These are phyloP conservation scores for Backusella tarrabulga DNA, from an alignment of 192 early-diverging fungal genomes.

Conservation along the genomic window DNA sequence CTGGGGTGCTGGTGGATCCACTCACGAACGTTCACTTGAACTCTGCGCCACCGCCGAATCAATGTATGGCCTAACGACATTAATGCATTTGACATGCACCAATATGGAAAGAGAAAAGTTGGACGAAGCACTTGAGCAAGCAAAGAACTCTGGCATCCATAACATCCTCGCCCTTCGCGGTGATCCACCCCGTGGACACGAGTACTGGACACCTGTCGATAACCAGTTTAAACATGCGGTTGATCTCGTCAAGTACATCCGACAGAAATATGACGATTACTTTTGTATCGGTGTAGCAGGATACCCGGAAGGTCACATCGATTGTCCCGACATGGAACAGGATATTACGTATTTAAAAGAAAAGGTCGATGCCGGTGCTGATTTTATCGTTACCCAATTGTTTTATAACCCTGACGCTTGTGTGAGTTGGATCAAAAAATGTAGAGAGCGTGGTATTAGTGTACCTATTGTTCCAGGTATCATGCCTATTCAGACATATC, in stretches of 20 bases:
- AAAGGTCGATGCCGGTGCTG: constrained; percentile 80
- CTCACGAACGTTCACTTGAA: constrained; percentile 70
- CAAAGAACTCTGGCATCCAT: constrained; percentile 66
- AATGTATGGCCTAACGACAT: constrained; percentile 75
- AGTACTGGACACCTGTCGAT: constrained; percentile 72
- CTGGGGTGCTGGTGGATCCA: constrained; percentile 85
- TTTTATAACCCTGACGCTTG: constrained; percentile 80
- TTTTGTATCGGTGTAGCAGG: constrained; percentile 90
- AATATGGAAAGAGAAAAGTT: constrained; percentile 84
- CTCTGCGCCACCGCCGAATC: constrained; percentile 68
- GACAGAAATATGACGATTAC: constrained; percentile 73
- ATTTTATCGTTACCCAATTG: constrained; percentile 83
- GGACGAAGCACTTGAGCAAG: constrained; percentile 62
- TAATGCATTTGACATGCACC: constrained; percentile 89
- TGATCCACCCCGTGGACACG: constrained; percentile 79
- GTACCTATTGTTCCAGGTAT: constrained; percentile 81
- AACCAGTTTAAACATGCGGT: constrained; percentile 72
- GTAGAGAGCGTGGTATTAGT: constrained; percentile 53
- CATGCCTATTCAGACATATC: constrained; percentile 84
- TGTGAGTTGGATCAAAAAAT: constrained; percentile 67
- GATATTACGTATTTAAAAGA: constrained; percentile 68
- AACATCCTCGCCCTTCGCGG: constrained; percentile 86
- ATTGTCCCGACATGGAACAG: constrained; percentile 43
- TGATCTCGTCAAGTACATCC: constrained; percentile 81
- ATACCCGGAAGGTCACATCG: constrained; percentile 83